These are phyloP conservation scores for Casuarina equisetifolia DNA, from an alignment of 306 rosid species.

Conservation along the genomic window DNA sequence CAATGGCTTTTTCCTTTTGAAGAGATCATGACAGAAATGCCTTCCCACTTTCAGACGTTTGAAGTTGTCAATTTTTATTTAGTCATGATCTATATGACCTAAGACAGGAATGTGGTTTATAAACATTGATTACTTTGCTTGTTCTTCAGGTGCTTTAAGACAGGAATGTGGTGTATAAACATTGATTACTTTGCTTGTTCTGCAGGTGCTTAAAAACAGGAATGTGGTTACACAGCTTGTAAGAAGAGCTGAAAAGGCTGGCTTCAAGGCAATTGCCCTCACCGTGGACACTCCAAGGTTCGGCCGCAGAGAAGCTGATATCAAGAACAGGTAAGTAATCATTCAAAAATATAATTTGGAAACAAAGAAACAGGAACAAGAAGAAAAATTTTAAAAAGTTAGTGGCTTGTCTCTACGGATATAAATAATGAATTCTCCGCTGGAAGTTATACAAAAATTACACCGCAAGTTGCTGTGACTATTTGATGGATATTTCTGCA, in stretches of 20 bases:
- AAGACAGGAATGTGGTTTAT: background rate
- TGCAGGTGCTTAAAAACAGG: conserved; percentile 86
- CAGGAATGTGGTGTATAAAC: conserved; percentile 38
- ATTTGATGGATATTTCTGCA: conserved; percentile 33
- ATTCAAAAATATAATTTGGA: background rate
- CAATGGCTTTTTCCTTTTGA: background rate
- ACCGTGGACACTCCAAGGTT: conserved; percentile 96
- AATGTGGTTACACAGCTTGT: conserved; percentile 87
- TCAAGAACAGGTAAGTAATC: conserved; percentile 73
- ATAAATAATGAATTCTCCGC: background rate
- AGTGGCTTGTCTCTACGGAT: background rate
- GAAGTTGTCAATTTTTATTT: background rate
- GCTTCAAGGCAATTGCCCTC: conserved; percentile 96
- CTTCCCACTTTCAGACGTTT: background rate
- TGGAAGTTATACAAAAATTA: background rate
- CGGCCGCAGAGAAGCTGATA: conserved; percentile 97
- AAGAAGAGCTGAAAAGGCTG: conserved; percentile 98
- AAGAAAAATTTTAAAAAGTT: background rate
- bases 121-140: background rate
- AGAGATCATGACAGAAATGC: background rate
- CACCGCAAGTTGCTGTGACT: conserved; percentile 23
- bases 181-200: conserved; percentile 6
- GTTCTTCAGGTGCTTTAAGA: conserved; percentile 74
- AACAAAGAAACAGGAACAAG: background rate
- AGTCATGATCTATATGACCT: background rate